phyloP scores from a whole-genome alignment of 2,329 filamentous ascomycete species.

The Neonectria magnoliae region DNA sequence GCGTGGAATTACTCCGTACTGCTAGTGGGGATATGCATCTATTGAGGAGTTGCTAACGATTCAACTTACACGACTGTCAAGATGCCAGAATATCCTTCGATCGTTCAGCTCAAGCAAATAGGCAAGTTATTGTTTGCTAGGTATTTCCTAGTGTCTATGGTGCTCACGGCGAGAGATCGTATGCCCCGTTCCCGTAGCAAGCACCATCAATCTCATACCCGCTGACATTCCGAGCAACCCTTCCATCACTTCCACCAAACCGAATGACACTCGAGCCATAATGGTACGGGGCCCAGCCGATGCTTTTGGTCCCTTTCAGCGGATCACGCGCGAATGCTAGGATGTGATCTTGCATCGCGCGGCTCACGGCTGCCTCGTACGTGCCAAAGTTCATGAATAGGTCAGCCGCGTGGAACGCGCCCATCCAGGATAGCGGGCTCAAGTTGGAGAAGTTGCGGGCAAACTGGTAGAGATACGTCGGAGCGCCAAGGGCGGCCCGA shows the following conservation, averaged over 20 bases:
- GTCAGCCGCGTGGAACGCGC: conserved; percentile 54
- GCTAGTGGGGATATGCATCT: conserved; percentile 7
- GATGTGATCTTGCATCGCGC: conserved; percentile 42
- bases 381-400: conserved; percentile 53
- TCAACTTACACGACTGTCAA: neutral
- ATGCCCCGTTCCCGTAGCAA: conserved; percentile 8
- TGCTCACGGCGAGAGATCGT: neutral
- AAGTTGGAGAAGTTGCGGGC: conserved; percentile 55
- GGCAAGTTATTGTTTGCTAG: neutral
- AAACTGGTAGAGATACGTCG: conserved; percentile 53
- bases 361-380: conserved; percentile 42
- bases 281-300: conserved; percentile 31
- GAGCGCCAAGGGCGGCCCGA: conserved; percentile 34
- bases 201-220: conserved; percentile 7
- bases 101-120: neutral
- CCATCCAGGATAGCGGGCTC: conserved; percentile 51
- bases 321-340: conserved; percentile 42
- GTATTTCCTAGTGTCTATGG: neutral
- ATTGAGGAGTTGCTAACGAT: neutral
- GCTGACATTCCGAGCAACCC: conserved; percentile 4
- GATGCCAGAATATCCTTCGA: neutral
- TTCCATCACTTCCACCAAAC: conserved; percentile 8
- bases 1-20: neutral
- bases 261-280: conserved; percentile 10
- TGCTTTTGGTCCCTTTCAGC: conserved; percentile 34